phyloP scores from a whole-genome alignment of 768 basidiomycete genomes.

The Lactarius akahatsu region DNA sequence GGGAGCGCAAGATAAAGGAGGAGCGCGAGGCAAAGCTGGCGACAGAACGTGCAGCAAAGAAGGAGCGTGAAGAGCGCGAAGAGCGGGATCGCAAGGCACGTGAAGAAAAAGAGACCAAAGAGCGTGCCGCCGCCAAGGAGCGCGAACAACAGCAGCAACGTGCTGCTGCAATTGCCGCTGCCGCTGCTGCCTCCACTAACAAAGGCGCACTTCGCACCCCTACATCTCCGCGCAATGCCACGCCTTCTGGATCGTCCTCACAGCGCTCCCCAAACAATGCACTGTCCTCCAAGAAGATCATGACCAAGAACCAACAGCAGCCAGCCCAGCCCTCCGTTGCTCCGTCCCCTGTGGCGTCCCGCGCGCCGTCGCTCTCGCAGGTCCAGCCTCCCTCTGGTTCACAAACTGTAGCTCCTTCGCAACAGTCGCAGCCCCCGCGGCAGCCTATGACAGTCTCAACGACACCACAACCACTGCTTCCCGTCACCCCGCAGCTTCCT shows the following conservation, averaged over 20 bases:
- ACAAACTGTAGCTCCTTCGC: conserved; percentile 32
- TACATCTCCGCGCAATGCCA: conserved; percentile 49
- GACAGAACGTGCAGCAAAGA: conserved; percentile 56
- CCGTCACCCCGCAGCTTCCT: conserved; percentile 40
- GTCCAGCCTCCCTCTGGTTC: conserved; percentile 36
- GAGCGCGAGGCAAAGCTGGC: conserved; percentile 61
- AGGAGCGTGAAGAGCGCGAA: conserved; percentile 56
- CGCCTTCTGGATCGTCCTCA: conserved; percentile 48
- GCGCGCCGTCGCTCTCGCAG: conserved; percentile 40
- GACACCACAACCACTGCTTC: conserved; percentile 47
- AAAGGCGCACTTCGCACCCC: conserved; percentile 44
- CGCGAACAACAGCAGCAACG: conserved; percentile 46
- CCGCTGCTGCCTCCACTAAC: conserved; percentile 43
- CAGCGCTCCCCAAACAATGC: conserved; percentile 49
- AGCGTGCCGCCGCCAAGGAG: conserved; percentile 37
- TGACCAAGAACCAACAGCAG: conserved; percentile 44
- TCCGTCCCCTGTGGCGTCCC: conserved; percentile 33
- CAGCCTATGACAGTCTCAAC: conserved; percentile 51
- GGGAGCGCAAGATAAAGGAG: conserved; percentile 61
- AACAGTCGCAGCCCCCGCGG: conserved; percentile 39
- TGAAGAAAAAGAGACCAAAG: conserved; percentile 43
- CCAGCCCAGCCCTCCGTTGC: conserved; percentile 23
- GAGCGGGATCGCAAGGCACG: conserved; percentile 35
- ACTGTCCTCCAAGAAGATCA: conserved; percentile 58
- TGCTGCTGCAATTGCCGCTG: conserved; percentile 34